phyloP scores from a whole-genome alignment of 345 rosid species.

The Cardamine resedifolia region DNA sequence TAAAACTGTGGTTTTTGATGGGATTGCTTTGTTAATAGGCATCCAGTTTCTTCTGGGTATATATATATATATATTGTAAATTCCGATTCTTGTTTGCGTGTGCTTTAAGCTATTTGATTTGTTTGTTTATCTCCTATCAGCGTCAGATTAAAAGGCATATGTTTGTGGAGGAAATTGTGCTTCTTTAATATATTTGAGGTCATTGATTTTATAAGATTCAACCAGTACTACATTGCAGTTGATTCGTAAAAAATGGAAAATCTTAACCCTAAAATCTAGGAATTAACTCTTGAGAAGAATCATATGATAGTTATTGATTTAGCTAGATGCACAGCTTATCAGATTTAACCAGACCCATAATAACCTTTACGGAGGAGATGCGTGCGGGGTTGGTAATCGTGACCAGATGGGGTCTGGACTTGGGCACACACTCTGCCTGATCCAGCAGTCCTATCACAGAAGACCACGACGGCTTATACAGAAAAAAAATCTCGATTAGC shows the following conservation, averaged over 20 bases:
- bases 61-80: conserved; percentile 41
- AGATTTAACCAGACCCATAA: background rate
- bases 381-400: background rate
- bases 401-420: background rate
- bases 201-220: background rate
- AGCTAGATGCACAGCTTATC: too few relatives aligned
- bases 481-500: background rate
- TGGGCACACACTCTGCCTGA: background rate
- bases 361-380: background rate
- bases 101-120: conserved; percentile 34
- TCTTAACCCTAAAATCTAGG: background rate
- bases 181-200: background rate
- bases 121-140: conserved; percentile 14
- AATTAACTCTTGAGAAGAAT: too few relatives aligned
- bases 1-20: conserved; percentile 17
- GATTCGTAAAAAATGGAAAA: background rate
- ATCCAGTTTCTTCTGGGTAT: conserved; percentile 30
- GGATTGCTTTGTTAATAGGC: conserved; percentile 29
- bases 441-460: background rate
- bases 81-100: conserved; percentile 32
- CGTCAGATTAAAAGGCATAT: background rate
- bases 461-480: conserved; percentile 20
- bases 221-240: background rate
- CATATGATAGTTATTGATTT: too few relatives aligned
- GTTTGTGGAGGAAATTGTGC: conserved; percentile 2